phyloP scores from a whole-genome alignment of 768 basidiomycete species.

The Butyriboletus loyo region DNA sequence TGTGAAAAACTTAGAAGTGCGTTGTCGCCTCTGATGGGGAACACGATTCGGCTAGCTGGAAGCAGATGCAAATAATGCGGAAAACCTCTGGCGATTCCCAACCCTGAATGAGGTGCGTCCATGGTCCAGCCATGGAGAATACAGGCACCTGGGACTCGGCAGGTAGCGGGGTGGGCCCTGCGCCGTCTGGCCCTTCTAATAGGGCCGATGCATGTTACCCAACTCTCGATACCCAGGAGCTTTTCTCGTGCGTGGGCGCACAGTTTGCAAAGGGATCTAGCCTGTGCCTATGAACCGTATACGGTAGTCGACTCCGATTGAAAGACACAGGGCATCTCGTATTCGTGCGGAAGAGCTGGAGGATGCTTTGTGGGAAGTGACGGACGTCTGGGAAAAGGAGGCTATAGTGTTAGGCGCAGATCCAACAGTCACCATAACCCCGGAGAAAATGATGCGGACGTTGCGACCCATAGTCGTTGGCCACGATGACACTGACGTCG shows the following conservation, averaged over 20 bases:
- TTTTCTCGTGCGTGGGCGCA: neutral
- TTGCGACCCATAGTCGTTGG: neutral
- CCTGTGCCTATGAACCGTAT: neutral
- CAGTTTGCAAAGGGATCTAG: neutral
- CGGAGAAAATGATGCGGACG: neutral
- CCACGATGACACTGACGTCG: neutral
- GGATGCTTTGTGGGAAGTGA: neutral
- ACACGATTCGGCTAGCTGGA: neutral
- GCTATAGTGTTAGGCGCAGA: neutral
- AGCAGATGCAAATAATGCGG: neutral
- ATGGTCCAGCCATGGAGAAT: neutral
- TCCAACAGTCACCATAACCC: neutral
- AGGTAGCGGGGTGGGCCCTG: neutral
- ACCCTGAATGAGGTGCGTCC: neutral
- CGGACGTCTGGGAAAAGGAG: neutral
- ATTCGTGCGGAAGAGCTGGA: neutral
- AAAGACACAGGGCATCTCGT: neutral
- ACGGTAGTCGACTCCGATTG: neutral
- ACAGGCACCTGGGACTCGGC: neutral
- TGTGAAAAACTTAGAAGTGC: neutral
- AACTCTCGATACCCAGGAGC: neutral
- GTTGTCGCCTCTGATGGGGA: neutral
- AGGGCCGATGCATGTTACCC: neutral
- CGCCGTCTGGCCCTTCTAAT: neutral
- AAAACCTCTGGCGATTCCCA: neutral